Evolutionary conservation across 2,329 filamentous ascomycete genomes (phyloP), one percentile per base, ranked within the genome.

Genomic region (Hymenoscyphus fructigenus): DNA sequence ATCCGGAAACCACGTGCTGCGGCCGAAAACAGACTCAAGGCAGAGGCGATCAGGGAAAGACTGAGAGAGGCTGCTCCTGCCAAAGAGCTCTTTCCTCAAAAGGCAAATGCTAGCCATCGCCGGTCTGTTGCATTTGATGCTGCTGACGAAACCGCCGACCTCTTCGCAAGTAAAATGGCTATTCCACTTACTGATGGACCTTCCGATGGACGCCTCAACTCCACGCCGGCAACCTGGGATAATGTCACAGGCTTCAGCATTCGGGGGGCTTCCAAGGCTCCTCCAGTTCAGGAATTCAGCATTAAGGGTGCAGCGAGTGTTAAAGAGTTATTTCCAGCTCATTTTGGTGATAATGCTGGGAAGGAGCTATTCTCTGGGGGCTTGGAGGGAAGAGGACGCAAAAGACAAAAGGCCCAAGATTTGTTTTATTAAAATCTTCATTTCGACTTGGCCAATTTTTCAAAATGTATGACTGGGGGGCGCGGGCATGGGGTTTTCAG

Each of bases 341-440:
- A 86, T 69, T 84, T 87, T 56, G 81, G 80, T 29, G 77, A 75
- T 23, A 91, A 91, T 73, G 78, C 83, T 1, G 86, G 85, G 59
- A 92, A 91, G 76, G 90, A 93, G 74, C 76, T 92, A 17, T 91
- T 92, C 71, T 73, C 87, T 29, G 83, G 86, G 61, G 85, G 84
- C 71, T 73, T 87, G 29, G 83, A 86, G 61, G 85, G 84, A 1
- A 81, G 87, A 67, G 82, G 84, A 15, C 81, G 82, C 65, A 82
- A 81, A 67, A 84, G 91, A 68, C 85, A 89, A 71, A 87, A 82
- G 73, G 91, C 91, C 0, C 88, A 91, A 71, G 91, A 93, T 77
- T 80, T 91, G 68, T 93, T 92, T 74, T 81, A 83, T 67, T 92
- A 76, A 84, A 50, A 14, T 3, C 20, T 7, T 14, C 47, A 14